phyloP scores from a whole-genome alignment of 306 rosid species.

The Dicorynia guianensis region DNA sequence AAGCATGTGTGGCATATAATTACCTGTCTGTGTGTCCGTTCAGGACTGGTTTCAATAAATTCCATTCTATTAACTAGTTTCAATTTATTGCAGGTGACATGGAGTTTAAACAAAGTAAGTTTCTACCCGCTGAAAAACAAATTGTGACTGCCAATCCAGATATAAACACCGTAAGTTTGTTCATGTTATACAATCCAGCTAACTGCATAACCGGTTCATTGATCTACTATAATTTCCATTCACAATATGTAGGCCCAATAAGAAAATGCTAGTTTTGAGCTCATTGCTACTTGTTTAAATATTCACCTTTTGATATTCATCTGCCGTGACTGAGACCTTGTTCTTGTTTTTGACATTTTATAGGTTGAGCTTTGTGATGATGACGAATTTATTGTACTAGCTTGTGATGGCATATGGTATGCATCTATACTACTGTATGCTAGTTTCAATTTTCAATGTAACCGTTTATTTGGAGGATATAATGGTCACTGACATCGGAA shows the following conservation, averaged over 20 bases:
- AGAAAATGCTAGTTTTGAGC: slow-evolving; percentile 25
- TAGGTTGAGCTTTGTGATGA: slow-evolving; percentile 94
- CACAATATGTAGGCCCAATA: slow-evolving; percentile 21
- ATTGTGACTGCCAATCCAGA: slow-evolving; percentile 92
- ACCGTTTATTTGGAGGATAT: slow-evolving; percentile 7
- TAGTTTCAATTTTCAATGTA: slow-evolving; percentile 12
- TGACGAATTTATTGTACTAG: slow-evolving; percentile 73
- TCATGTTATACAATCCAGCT: slow-evolving; percentile 30
- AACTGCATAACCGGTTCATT: slow-evolving; percentile 12
- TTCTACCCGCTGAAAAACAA: slow-evolving; percentile 84
- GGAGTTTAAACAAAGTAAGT: slow-evolving; percentile 94
- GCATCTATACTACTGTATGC: slow-evolving; percentile 40
- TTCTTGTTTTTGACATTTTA: slow-evolving; percentile 21
- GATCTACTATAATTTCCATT: slow-evolving; percentile 30
- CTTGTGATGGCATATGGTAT: slow-evolving; percentile 97
- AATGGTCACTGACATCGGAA: neutral
- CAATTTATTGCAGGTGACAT: slow-evolving; percentile 78
- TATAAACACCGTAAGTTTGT: slow-evolving; percentile 78
- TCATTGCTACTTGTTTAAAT: slow-evolving; percentile 11
- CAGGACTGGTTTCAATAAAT: slow-evolving; percentile 25
- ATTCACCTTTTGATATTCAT: slow-evolving; percentile 13
- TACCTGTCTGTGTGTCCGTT: neutral
- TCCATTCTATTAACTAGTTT: slow-evolving; percentile 40
- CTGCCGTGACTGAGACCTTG: slow-evolving; percentile 26
- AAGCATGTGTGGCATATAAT: neutral